Conservation (phyloP, 805 yeast genomes). For the Kluyveromyces lactis region DNA sequence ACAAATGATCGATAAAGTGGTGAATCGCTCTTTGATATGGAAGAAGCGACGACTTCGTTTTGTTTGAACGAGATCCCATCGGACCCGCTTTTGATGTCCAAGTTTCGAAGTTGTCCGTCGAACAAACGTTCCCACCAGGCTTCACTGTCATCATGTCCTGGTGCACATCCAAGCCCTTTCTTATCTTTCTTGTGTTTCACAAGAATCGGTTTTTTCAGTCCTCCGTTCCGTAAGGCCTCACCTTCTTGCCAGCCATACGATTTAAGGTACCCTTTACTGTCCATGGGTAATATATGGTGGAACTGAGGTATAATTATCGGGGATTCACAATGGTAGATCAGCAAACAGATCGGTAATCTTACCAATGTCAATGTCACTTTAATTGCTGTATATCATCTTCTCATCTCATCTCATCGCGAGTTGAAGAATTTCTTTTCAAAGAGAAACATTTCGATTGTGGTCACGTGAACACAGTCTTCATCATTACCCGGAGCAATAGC, state of each 20-base stretch:
- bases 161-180: constrained; percentile 80
- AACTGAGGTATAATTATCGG: no score
- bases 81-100: constrained; percentile 43
- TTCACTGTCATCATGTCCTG: constrained; percentile 59
- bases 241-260: constrained; percentile 93
- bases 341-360: no score
- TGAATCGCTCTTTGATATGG: constrained; percentile 44
- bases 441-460: no score
- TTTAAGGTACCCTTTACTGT: constrained; percentile 62
- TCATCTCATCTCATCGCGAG: no score
- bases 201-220: constrained; percentile 73
- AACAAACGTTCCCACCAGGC: constrained; percentile 97
- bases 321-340: constrained; percentile 9
- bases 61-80: constrained; percentile 45
- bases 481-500: no score
- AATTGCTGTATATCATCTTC: no score
- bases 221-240: constrained; percentile 71
- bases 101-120: constrained; percentile 80
- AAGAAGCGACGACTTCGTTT: constrained; percentile 38
- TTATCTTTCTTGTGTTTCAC: constrained; percentile 87
- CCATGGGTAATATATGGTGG: constrained; percentile 38
- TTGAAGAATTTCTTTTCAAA: no score
- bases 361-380: no score
- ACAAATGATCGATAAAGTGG: constrained; percentile 85
- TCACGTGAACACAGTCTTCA: no score